Conservation (phyloP, 805 yeast genomes). For the Wickerhamiella cacticola region DNA sequence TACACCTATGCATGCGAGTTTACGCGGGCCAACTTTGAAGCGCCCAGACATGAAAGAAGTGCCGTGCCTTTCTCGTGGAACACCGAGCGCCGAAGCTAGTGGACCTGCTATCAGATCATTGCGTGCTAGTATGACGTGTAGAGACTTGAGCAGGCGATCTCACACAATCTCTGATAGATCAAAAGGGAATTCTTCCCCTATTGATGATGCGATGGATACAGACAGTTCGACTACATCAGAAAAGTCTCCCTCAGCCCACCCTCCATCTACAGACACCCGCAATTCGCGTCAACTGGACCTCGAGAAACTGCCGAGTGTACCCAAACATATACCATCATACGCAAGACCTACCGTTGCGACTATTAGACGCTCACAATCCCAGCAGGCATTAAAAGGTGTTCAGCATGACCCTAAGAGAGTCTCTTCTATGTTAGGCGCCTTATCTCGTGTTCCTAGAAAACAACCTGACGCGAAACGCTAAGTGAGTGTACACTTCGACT, state of each 20-base stretch:
- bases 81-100: no score
- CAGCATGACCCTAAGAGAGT: conserved; percentile 1
- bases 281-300: background rate
- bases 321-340: conserved; percentile 15
- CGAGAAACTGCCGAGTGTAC: background rate
- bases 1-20: background rate
- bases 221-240: background rate
- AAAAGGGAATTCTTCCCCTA: background rate
- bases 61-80: background rate
- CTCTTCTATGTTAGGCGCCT: background rate
- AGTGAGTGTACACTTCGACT: no score
- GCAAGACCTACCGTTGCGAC: conserved; percentile 20
- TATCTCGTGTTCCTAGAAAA: background rate
- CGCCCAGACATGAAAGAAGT: background rate
- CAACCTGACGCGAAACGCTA: background rate
- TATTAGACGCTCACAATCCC: background rate
- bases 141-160: background rate
- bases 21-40: background rate
- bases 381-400: background rate
- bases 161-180: background rate
- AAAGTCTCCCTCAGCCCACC: background rate
- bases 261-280: background rate
- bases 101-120: background rate
- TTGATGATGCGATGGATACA: background rate
- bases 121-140: background rate